These are phyloP conservation scores for Euryodendron excelsum DNA, from an alignment of 148 eudicot genomes.

Conservation along the genomic window DNA sequence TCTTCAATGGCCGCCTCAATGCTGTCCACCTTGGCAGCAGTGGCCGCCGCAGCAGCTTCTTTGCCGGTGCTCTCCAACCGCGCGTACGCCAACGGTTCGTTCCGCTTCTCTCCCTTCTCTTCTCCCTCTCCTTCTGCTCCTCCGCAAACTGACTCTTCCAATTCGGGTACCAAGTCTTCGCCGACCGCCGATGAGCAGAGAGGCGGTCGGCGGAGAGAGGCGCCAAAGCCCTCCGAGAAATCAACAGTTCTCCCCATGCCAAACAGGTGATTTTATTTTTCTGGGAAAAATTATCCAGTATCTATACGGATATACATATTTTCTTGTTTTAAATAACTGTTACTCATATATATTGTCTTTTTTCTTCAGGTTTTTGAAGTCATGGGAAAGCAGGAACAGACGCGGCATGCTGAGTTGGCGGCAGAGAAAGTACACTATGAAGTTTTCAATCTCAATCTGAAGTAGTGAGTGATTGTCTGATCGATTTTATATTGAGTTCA, in stretches of 20 bases:
- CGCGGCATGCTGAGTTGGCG: slow-evolving; percentile 67
- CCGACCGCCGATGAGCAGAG: slow-evolving; percentile 46
- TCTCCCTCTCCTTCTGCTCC: slow-evolving; percentile 27
- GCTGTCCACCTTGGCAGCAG: slow-evolving; percentile 41
- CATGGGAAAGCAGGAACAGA: slow-evolving; percentile 83
- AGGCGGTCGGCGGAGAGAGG: slow-evolving; percentile 76
- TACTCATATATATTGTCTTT: too few relatives aligned
- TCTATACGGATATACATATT: background rate
- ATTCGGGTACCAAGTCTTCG: slow-evolving; percentile 21
- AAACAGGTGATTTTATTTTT: slow-evolving; percentile 45
- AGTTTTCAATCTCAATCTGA: slow-evolving; percentile 53
- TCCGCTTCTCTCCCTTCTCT: slow-evolving; percentile 54
- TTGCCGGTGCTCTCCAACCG: slow-evolving; percentile 30
- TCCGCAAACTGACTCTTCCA: slow-evolving; percentile 18
- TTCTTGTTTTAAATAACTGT: background rate
- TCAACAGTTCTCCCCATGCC: slow-evolving; percentile 55
- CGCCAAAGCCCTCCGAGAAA: slow-evolving; percentile 71
- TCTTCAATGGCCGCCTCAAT: slow-evolving; percentile 45
- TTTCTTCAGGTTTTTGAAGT: slow-evolving; percentile 60
- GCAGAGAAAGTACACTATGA: slow-evolving; percentile 62
- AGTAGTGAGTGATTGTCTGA: slow-evolving; percentile 46
- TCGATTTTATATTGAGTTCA: background rate
- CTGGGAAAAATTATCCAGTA: background rate
- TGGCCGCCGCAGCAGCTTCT: slow-evolving; percentile 47
- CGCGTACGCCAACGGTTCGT: slow-evolving; percentile 52